Base-by-base conservation (phyloP, 345 rosid genomes). In the Rhodamnia argentea region DNA sequence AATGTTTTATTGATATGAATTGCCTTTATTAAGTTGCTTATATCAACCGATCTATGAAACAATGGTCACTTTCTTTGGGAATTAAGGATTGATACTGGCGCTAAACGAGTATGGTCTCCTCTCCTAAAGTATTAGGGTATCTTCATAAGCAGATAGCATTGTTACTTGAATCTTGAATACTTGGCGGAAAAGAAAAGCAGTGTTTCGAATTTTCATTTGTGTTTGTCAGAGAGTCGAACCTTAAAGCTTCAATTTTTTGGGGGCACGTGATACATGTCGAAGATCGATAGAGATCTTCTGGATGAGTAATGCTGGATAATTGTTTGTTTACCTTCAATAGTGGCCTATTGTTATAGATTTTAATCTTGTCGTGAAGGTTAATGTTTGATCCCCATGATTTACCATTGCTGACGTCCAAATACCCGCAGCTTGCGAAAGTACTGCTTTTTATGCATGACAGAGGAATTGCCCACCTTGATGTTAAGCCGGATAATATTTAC, bases 401-500 rank as follows among this genome's bases (percentile, higher is more conserved):
- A 23, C 22, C 44, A 56, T 76, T 85, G 85, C 89, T 52, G 26
- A 90, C 78, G 12, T 84, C 7, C 56, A 32, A n/a, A 37, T 13
- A 82, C 88, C 24, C 89, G 83, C 96, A 98, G 99, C 91, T 94
- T 89, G 98, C 96, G 0, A 95, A 94, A 90, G 98, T 98, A 74
- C 90, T 96, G 90, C 91, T 86, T 62, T 94, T 90, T 90, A 90
- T 94, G 20, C 99, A 98, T 56, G 95, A 88, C 85, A 92, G 89
- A 89, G 98, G 99, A 87, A 90, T 96, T 86, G 98, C 96, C 87
- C 99, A 98, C 91, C 87, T 98, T 78, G 99, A 98, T 90, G 93
- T 98, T 52, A 98, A 98, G 89, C 99, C 98, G 16, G 99, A 96
- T 82, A 98, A 98, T 89, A 95, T 98, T 86, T 98, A 93, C 90